A percentile compares a stretch with the other conserved stretches of the same genome.
Evolutionary conservation across 257 asterid species (phyloP).

Genomic region (Jacaranda copaia): DNA sequence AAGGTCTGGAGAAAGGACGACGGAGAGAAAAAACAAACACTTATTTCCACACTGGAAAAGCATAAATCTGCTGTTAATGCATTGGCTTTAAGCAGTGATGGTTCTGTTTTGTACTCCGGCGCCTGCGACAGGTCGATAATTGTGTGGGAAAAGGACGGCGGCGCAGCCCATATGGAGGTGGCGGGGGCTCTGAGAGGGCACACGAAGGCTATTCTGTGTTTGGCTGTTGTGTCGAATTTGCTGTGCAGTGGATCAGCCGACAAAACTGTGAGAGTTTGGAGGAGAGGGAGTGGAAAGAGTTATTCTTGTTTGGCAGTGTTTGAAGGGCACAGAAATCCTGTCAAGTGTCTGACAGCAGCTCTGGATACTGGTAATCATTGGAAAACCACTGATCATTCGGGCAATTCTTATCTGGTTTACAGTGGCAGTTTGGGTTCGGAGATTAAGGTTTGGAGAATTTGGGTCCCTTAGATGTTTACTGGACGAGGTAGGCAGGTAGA

Average conservation of each 20-base stretch:
- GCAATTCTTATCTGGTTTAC: constrained; percentile 52
- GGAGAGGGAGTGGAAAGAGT: constrained; percentile 54
- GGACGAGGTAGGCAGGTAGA: too few species aligned
- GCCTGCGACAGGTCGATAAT: constrained; percentile 81
- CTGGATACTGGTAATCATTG: constrained; percentile 30
- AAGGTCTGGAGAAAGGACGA: constrained; percentile 58
- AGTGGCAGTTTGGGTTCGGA: constrained; percentile 85
- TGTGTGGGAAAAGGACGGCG: constrained; percentile 71
- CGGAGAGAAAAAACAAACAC: constrained; percentile 43
- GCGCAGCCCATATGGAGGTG: constrained; percentile 61
- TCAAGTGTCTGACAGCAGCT: constrained; percentile 73
- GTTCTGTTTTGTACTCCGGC: constrained; percentile 66
- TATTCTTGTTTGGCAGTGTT: constrained; percentile 67
- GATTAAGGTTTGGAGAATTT: constrained; percentile 68
- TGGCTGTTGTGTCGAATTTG: constrained; percentile 61
- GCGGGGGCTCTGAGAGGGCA: constrained; percentile 83
- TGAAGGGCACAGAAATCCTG: constrained; percentile 78
- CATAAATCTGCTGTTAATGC: constrained; percentile 79
- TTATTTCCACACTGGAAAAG: constrained; percentile 62
- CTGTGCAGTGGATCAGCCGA: constrained; percentile 84
- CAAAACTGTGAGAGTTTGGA: constrained; percentile 72
- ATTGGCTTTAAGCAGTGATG: constrained; percentile 65
- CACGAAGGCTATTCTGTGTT: constrained; percentile 67
- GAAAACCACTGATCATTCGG: constrained; percentile 7
- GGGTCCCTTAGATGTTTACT: constrained; percentile 41